phyloP scores from a whole-genome alignment of 2,329 filamentous ascomycete species.

The Alternaria angustiovoidea region DNA sequence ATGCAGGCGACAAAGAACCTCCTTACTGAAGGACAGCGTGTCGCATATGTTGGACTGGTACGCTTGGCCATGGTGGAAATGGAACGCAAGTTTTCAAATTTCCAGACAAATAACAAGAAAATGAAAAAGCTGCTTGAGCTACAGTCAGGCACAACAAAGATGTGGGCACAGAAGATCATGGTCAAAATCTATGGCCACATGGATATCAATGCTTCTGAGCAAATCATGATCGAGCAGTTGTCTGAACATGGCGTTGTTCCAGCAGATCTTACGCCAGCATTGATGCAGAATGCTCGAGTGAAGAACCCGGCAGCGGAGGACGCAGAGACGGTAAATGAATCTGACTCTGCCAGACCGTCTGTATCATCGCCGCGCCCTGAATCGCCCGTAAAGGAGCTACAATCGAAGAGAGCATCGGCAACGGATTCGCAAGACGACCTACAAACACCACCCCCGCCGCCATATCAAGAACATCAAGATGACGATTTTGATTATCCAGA shows the following conservation, averaged over 20 bases:
- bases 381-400: conserved; percentile 27
- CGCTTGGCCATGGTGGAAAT: conserved; percentile 82
- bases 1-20: conserved; percentile 96
- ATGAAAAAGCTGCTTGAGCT: conserved; percentile 76
- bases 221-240: conserved; percentile 98
- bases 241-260: conserved; percentile 90
- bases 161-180: conserved; percentile 99
- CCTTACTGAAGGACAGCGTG: conserved; percentile 91
- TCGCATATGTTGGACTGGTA: conserved; percentile 93
- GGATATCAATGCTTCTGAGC: conserved; percentile 90
- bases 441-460: conserved; percentile 61
- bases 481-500: conserved; percentile 79
- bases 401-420: conserved; percentile 44
- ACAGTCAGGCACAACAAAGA: conserved; percentile 80
- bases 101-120: conserved; percentile 69
- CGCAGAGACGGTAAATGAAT: conserved; percentile 21
- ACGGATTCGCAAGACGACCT: conserved; percentile 41
- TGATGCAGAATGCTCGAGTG: conserved; percentile 92
- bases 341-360: conserved; percentile 45
- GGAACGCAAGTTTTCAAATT: conserved; percentile 70
- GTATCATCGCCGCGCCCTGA: conserved; percentile 45
- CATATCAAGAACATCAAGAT: conserved; percentile 68
- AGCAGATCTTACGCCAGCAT: conserved; percentile 79
- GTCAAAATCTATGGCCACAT: conserved; percentile 92
- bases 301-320: conserved; percentile 84